phyloP scores from a whole-genome alignment of 345 rosid species.

The Euphorbia peplus region DNA sequence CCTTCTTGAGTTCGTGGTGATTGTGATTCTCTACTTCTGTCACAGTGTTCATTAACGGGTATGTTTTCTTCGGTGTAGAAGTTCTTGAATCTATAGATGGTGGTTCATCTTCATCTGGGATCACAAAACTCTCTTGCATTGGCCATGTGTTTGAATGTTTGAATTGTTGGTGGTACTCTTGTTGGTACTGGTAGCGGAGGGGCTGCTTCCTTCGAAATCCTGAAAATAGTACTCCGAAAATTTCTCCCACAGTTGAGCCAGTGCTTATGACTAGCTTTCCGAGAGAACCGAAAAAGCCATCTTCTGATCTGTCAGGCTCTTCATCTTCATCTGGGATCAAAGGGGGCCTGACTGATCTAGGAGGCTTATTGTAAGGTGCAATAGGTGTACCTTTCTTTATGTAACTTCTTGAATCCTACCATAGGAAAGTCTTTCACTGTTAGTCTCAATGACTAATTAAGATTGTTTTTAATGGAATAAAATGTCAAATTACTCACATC shows the following conservation, averaged over 20 bases:
- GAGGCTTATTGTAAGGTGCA: slow-evolving; percentile 65
- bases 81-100: slow-evolving; percentile 58
- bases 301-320: slow-evolving; percentile 61
- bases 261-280: slow-evolving; percentile 67
- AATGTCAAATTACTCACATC: slow-evolving; percentile 40
- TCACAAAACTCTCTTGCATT: slow-evolving; percentile 71
- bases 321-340: slow-evolving; percentile 66
- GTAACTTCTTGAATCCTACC: slow-evolving; percentile 44
- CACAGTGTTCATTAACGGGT: slow-evolving; percentile 46
- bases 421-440: neutral
- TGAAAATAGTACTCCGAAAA: slow-evolving; percentile 44
- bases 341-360: slow-evolving; percentile 62
- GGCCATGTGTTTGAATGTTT: slow-evolving; percentile 53
- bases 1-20: slow-evolving; percentile 47
- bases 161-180: slow-evolving; percentile 42
- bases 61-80: slow-evolving; percentile 45
- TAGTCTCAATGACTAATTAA: neutral
- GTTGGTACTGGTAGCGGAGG: slow-evolving; percentile 32
- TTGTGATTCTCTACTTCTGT: slow-evolving; percentile 41
- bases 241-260: slow-evolving; percentile 61
- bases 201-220: slow-evolving; percentile 50
- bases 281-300: slow-evolving; percentile 66
- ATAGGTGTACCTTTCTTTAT: slow-evolving; percentile 38
- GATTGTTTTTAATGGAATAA: neutral
- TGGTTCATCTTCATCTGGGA: slow-evolving; percentile 75